A percentile compares a stretch with the other conserved stretches of the same genome.
These are phyloP conservation scores for Anacardium occidentale DNA, from an alignment of 345 rosid species.

Conservation along the genomic window DNA sequence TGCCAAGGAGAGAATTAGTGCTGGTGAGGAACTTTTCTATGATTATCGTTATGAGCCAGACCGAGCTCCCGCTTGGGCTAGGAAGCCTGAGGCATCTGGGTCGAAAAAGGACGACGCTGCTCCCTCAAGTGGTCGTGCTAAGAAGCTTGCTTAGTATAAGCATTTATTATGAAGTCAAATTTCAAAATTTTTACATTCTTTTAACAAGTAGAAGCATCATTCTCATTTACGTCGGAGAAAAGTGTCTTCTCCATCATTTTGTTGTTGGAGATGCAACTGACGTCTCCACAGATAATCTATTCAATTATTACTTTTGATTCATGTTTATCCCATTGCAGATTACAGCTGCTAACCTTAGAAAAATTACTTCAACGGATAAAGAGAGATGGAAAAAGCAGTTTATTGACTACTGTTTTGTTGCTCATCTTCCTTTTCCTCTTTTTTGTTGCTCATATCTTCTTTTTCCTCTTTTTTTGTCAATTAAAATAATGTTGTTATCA, in stretches of 20 bases:
- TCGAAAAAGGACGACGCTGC: constrained; percentile 79
- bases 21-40: constrained; percentile 94
- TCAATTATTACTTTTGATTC: too few species aligned
- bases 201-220: too few species aligned
- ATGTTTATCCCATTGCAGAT: too few species aligned
- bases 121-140: constrained; percentile 85
- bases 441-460: background rate
- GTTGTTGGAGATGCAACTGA: too few species aligned
- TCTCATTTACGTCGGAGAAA: too few species aligned
- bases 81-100: constrained; percentile 87
- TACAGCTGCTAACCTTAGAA: background rate
- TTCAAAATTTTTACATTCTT: too few species aligned
- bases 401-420: background rate
- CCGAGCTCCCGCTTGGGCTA: constrained; percentile 97
- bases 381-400: background rate
- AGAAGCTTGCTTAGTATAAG: constrained; percentile 76
- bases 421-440: background rate
- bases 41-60: constrained; percentile 97
- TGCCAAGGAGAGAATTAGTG: constrained; percentile 85
- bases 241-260: too few species aligned
- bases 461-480: background rate
- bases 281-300: too few species aligned
- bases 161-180: background rate
- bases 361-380: constrained; percentile 7
- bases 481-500: too few species aligned